Evolutionary conservation across 495 filamentous ascomycete genomes (phyloP), one percentile per base, ranked within the genome.

Genomic region (Daldinia bambusicola): DNA sequence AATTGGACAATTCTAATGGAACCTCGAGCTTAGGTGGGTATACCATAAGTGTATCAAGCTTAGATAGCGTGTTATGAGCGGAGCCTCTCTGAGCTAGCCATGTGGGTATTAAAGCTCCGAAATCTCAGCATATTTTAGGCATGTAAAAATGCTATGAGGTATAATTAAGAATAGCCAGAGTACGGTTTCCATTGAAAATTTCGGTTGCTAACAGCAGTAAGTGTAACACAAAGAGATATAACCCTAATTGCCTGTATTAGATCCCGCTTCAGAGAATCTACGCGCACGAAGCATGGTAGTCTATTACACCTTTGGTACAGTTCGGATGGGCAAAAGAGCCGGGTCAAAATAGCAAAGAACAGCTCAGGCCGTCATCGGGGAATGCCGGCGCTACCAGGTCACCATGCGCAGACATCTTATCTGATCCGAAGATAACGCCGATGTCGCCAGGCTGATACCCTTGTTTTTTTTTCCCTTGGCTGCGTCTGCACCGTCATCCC

Each of bases 401-500:
- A 16, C 22, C 26, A 53, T 69, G 34, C 36, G 56, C 31, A 37
- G 14, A 56, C 74, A 84, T 84, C 82, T 84, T 84, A 84, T 84
- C 82, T 75, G 82, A 84, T 84, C 82, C 78, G 68, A 80, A 82
- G 82, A 84, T 84, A 84, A 82, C 45, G 67, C 81, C 81, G 80
- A 81, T 80, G 78, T 77, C 79, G 80, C 77, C 63, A 69, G 61
- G 14, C 53, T 65, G 55, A 43, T 67, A 63, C 45, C 61, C 55
- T 43, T 43, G 55, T n/a, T n/a, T 20, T 32, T 32, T 34, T 3
- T 34, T 41, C 62, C 72, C 70, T 70, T 63, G 56, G 67, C 64
- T 69, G 55, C 68, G 52, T 66, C 45, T 61, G 14, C 63, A 55
- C 53, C 72, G 40, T 67, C 66, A 30, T 62, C 26, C 16, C 37